Conservation (phyloP, 305 asterid genomes). For the Salvia sclarea region DNA sequence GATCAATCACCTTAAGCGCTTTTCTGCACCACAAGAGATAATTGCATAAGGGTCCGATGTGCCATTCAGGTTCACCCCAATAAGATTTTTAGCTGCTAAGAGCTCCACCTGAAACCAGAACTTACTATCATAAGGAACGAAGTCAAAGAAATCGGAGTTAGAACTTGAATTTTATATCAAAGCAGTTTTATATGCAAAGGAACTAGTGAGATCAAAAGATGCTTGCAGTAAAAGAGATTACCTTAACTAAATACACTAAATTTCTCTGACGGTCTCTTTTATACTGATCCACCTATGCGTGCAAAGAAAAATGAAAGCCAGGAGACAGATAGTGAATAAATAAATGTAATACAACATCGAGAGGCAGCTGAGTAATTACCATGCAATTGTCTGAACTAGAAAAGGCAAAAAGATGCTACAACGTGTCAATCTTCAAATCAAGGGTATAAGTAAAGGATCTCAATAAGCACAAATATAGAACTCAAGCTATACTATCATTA, state of each 20-base stretch:
- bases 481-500: neutral
- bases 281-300: conserved; percentile 58
- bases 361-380: neutral
- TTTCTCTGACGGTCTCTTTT: conserved; percentile 51
- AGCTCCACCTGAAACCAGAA: conserved; percentile 74
- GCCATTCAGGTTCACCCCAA: conserved; percentile 82
- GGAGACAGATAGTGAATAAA: conserved; percentile 16
- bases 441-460: neutral
- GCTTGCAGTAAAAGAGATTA: conserved; percentile 30
- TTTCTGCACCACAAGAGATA: conserved; percentile 81
- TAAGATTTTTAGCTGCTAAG: conserved; percentile 91
- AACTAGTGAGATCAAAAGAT: conserved; percentile 14
- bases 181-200: conserved; percentile 18
- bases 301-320: conserved; percentile 47
- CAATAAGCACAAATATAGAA: neutral
- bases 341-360: conserved; percentile 7
- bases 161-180: neutral
- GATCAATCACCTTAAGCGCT: conserved; percentile 79
- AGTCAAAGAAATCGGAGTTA: neutral
- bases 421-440: conserved; percentile 4
- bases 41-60: conserved; percentile 95
- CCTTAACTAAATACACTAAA: conserved; percentile 72
- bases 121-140: conserved; percentile 21
- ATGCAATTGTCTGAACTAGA: conserved; percentile 11
- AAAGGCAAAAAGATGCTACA: neutral